A percentile compares a stretch with the other conserved stretches of the same genome.
These are phyloP conservation scores for Meripilus lineatus DNA, from an alignment of 1,284 basidiomycete species.

Conservation along the genomic window DNA sequence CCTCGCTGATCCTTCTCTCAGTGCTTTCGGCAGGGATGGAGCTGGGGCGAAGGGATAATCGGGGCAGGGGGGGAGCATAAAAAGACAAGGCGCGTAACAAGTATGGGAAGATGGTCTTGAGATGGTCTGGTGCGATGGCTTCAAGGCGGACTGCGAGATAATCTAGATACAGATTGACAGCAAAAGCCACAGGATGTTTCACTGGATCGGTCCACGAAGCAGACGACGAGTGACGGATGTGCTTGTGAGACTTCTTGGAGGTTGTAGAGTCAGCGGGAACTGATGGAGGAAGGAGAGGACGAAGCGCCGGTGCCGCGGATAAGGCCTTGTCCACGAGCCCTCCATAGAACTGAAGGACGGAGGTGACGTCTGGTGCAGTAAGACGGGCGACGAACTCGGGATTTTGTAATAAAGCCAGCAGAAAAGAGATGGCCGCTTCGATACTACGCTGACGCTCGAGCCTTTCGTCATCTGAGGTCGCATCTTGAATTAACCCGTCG, in stretches of 20 bases:
- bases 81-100: conserved; percentile 66
- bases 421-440: conserved; percentile 50
- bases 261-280: conserved; percentile 22
- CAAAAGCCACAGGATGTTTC: conserved; percentile 48
- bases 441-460: conserved; percentile 58
- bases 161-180: conserved; percentile 56
- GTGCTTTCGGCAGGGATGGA: conserved; percentile 25
- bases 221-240: conserved; percentile 55
- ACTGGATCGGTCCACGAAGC: conserved; percentile 32
- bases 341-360: conserved; percentile 54
- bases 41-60: conserved; percentile 46
- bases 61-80: conserved; percentile 58
- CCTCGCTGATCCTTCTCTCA: conserved; percentile 54
- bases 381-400: conserved; percentile 53
- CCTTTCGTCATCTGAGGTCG: conserved; percentile 36
- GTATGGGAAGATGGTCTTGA: conserved; percentile 55
- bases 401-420: conserved; percentile 44
- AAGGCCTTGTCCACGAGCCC: conserved; percentile 51
- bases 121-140: conserved; percentile 46
- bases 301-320: conserved; percentile 30
- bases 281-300: conserved; percentile 18
- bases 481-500: conserved; percentile 40
- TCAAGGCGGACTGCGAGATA: conserved; percentile 58
- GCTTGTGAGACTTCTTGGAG: conserved; percentile 30
- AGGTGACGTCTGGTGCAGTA: conserved; percentile 48